Conservation (phyloP, 371 early-diverging fungal species). For the Rhizopus arrhizus region DNA sequence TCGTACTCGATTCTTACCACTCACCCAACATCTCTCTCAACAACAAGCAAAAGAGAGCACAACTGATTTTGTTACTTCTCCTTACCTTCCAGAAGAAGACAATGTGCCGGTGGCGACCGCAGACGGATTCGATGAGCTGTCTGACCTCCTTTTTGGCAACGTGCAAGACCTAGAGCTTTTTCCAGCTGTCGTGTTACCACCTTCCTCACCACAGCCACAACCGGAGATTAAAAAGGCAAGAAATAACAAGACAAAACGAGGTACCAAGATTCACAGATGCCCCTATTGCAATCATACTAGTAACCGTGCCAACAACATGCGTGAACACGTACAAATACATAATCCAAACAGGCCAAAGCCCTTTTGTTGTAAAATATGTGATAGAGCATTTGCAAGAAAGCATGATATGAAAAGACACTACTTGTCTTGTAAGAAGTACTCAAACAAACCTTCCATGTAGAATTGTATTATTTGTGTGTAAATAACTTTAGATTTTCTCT, state of each 20-base stretch:
- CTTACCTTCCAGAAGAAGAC: constrained; percentile 9
- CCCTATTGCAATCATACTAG: constrained; percentile 41
- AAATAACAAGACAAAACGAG: constrained; percentile 4
- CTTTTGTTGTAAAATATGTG: constrained; percentile 49
- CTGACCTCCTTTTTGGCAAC: constrained; percentile 13
- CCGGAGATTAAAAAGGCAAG: background rate
- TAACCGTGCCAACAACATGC: constrained; percentile 48
- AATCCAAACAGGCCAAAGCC: constrained; percentile 43
- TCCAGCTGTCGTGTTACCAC: constrained; percentile 16
- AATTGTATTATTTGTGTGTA: background rate
- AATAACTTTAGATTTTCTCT: background rate
- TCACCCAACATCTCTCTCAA: background rate
- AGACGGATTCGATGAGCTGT: background rate
- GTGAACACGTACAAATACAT: constrained; percentile 48
- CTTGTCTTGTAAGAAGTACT: constrained; percentile 24
- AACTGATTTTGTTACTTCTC: constrained; percentile 16
- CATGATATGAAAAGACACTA: constrained; percentile 71
- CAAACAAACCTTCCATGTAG: background rate
- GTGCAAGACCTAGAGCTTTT: constrained; percentile 15
- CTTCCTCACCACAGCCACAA: constrained; percentile 25
- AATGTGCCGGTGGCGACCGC: constrained; percentile 1
- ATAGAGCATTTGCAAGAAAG: constrained; percentile 65
- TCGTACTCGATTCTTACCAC: constrained; percentile 5
- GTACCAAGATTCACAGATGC: constrained; percentile 32
- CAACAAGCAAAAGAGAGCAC: background rate